Conservation (phyloP, 2,329 filamentous ascomycete genomes). For the Colletotrichum ledebouriae region DNA sequence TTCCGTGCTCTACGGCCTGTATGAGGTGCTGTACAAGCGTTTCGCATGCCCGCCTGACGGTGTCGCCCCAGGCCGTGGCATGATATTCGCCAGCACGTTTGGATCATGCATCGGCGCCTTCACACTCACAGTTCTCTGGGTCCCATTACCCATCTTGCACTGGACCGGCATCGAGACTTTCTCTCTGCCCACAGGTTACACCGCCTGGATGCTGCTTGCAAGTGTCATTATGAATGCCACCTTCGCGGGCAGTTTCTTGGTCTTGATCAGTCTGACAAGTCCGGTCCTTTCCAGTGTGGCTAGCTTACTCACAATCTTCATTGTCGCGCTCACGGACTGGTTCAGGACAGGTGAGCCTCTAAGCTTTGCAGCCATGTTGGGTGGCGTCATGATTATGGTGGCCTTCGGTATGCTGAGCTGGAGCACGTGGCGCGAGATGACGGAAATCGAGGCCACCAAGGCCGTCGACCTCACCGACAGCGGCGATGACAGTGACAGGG, state of each 20-base stretch:
- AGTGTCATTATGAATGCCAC: slow-evolving; percentile 89
- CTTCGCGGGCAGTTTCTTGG: slow-evolving; percentile 93
- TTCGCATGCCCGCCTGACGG: slow-evolving; percentile 94
- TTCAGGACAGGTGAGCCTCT: slow-evolving; percentile 83
- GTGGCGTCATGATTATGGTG: slow-evolving; percentile 88
- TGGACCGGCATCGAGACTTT: slow-evolving; percentile 84
- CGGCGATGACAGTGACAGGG: slow-evolving; percentile 61
- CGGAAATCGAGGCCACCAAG: slow-evolving; percentile 80
- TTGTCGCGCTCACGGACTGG: slow-evolving; percentile 94
- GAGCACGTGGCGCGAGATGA: slow-evolving; percentile 95
- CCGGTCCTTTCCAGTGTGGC: slow-evolving; percentile 94
- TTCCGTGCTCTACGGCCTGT: slow-evolving; percentile 93
- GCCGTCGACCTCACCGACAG: slow-evolving; percentile 59
- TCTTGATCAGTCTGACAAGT: slow-evolving; percentile 91
- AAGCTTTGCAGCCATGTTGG: slow-evolving; percentile 79
- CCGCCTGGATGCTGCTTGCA: slow-evolving; percentile 83
- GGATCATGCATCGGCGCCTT: slow-evolving; percentile 89
- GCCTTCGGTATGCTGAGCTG: slow-evolving; percentile 91
- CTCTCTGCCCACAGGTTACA: slow-evolving; percentile 81
- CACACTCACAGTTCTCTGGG: slow-evolving; percentile 89
- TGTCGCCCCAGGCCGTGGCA: slow-evolving; percentile 85
- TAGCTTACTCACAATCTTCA: slow-evolving; percentile 94
- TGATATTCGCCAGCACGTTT: slow-evolving; percentile 95
- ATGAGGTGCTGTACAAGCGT: slow-evolving; percentile 97
- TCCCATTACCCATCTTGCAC: slow-evolving; percentile 89